These are phyloP conservation scores for Neofusicoccum cordaticola DNA, from an alignment of 2,329 filamentous ascomycete genomes.

Conservation along the genomic window DNA sequence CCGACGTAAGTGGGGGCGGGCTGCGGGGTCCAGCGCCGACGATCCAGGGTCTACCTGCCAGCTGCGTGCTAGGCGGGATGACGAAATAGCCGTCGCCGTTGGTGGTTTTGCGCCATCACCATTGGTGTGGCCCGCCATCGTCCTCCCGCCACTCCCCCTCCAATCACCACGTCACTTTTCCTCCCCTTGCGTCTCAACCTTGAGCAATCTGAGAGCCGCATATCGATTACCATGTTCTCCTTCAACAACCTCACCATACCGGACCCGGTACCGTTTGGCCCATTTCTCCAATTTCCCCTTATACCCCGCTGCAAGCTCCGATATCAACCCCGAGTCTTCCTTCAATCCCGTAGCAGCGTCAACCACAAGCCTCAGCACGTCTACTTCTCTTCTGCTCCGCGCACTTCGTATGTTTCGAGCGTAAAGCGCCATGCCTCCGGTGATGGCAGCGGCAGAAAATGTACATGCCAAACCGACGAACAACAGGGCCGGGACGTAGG, in stretches of 20 bases:
- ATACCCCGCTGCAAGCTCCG: not conserved
- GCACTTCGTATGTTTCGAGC: not conserved
- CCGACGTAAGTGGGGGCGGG: not conserved
- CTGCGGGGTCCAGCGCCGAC: not conserved
- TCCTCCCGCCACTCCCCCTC: too few species aligned
- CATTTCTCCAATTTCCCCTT: not conserved
- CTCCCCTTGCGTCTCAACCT: too few species aligned
- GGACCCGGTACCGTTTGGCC: not conserved
- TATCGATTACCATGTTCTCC: too few species aligned
- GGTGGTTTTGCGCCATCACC: too few species aligned
- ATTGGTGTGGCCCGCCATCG: too few species aligned
- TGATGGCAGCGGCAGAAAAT: not conserved
- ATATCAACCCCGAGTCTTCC: not conserved
- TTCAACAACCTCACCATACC: not conserved
- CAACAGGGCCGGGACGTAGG: constrained; percentile 21
- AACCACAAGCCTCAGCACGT: not conserved
- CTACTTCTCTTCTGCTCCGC: not conserved
- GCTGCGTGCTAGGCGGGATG: not conserved
- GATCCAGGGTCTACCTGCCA: not conserved
- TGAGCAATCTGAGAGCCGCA: too few species aligned
- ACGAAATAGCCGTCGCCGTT: not conserved
- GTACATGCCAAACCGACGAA: constrained; percentile 5
- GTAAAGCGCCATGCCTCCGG: not conserved
- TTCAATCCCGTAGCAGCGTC: not conserved
- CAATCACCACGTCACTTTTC: too few species aligned